Evolutionary conservation across 768 basidiomycete genomes (phyloP).

Genomic region (Boletus pseudopeckii): DNA sequence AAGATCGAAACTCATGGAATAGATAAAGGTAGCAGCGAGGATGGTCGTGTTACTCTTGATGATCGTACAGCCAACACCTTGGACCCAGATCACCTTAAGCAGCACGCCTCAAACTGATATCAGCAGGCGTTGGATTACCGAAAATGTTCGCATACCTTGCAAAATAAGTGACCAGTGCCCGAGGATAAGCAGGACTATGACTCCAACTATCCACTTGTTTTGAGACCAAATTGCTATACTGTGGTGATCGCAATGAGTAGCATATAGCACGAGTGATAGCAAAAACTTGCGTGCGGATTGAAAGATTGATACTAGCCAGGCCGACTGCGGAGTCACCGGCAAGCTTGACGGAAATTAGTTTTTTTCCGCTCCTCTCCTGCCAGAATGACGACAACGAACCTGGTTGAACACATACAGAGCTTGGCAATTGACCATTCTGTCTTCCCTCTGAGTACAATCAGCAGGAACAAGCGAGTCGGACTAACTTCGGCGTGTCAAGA

Average conservation of each 20-base stretch:
- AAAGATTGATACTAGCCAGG: conserved; percentile 45
- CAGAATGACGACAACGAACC: conserved; percentile 22
- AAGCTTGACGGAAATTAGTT: conserved; percentile 26
- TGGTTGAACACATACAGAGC: conserved; percentile 47
- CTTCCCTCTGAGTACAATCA: background rate
- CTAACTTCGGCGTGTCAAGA: conserved; percentile 33
- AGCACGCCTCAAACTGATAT: conserved; percentile 44
- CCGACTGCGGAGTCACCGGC: conserved; percentile 44
- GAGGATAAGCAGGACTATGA: conserved; percentile 53
- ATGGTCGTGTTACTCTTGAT: conserved; percentile 57
- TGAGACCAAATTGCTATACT: conserved; percentile 68
- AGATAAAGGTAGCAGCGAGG: conserved; percentile 69
- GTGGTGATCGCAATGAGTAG: conserved; percentile 12
- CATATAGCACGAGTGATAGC: background rate
- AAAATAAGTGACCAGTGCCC: conserved; percentile 72
- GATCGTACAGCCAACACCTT: conserved; percentile 50
- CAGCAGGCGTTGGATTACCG: background rate
- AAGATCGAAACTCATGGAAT: conserved; percentile 73
- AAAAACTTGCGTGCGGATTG: conserved; percentile 40
- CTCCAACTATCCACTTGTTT: conserved; percentile 47
- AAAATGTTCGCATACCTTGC: conserved; percentile 42
- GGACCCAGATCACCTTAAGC: conserved; percentile 55
- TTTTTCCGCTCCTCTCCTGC: background rate
- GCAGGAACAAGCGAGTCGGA: background rate
- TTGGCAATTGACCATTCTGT: conserved; percentile 42